Conservation (phyloP, 106 monocot genomes). For the Acorus calamus region DNA sequence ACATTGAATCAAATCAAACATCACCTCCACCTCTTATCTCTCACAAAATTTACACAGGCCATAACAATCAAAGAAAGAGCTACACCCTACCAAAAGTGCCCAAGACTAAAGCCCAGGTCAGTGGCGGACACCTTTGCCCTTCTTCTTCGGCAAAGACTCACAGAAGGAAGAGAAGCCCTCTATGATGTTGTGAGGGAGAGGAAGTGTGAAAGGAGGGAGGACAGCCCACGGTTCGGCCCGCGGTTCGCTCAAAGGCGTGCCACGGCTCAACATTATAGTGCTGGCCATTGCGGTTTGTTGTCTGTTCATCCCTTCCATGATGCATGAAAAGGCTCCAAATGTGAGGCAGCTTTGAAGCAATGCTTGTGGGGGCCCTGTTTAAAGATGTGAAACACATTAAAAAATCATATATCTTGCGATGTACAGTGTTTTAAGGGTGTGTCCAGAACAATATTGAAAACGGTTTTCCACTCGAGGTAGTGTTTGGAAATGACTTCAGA, state of each 20-base stretch:
- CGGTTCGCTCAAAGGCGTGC: too few species aligned
- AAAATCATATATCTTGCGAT: not conserved
- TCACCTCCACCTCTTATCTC: too few species aligned
- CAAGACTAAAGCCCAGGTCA: too few species aligned
- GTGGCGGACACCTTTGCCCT: too few species aligned
- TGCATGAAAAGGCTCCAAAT: conserved; percentile 1
- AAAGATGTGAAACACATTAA: not conserved
- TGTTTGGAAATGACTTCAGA: too few species aligned
- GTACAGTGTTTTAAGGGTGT: not conserved
- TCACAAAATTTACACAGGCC: too few species aligned
- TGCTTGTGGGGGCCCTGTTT: not conserved
- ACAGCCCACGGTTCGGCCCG: not conserved
- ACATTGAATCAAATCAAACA: too few species aligned
- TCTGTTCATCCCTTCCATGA: conserved; percentile 1
- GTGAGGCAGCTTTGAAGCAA: not conserved
- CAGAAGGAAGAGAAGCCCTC: not conserved
- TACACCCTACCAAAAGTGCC: too few species aligned
- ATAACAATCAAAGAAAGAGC: too few species aligned
- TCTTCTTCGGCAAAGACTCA: not conserved
- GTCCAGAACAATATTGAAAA: not conserved
- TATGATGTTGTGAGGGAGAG: not conserved
- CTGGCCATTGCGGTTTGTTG: not conserved
- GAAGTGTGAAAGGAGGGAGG: not conserved
- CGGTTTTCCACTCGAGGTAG: too few species aligned
- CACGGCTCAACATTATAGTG: not conserved